phyloP scores from a whole-genome alignment of 768 basidiomycete genomes.

The Lactifluus piperatus region DNA sequence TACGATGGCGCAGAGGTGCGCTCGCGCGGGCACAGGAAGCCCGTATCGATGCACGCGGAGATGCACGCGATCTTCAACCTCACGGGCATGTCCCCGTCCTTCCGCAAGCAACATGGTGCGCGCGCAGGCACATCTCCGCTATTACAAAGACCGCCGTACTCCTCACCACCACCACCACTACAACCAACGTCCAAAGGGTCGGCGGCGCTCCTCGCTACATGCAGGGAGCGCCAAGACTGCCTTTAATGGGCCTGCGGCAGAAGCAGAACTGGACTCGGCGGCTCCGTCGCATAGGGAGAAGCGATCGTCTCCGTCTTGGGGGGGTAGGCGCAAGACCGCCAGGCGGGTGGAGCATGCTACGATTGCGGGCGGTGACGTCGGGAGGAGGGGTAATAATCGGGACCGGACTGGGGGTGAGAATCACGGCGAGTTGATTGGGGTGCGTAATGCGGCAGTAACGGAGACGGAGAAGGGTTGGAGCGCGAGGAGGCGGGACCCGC shows the following conservation, averaged over 20 bases:
- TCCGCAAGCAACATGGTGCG: conserved; percentile 38
- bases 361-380: conserved; percentile 12
- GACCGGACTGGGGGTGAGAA: not conserved
- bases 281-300: not conserved
- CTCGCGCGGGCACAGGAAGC: conserved; percentile 34
- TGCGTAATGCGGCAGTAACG: conserved; percentile 1
- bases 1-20: conserved; percentile 39
- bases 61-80: conserved; percentile 51
- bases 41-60: conserved; percentile 50
- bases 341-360: not conserved
- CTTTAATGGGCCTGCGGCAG: not conserved
- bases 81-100: conserved; percentile 42
- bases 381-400: not conserved
- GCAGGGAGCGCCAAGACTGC: conserved; percentile 17
- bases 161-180: conserved; percentile 13
- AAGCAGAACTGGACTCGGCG: not conserved
- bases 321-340: not conserved
- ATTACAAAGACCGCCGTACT: conserved; percentile 10
- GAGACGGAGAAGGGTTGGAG: conserved; percentile 27
- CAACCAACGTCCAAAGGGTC: conserved; percentile 19
- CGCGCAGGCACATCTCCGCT: conserved; percentile 23
- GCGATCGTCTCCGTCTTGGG: not conserved
- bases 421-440: not conserved
- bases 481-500: conserved; percentile 32
- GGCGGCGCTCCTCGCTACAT: conserved; percentile 18